These are phyloP conservation scores for Sporobolomyces roseus DNA, from an alignment of 768 basidiomycete genomes.

Conservation along the genomic window DNA sequence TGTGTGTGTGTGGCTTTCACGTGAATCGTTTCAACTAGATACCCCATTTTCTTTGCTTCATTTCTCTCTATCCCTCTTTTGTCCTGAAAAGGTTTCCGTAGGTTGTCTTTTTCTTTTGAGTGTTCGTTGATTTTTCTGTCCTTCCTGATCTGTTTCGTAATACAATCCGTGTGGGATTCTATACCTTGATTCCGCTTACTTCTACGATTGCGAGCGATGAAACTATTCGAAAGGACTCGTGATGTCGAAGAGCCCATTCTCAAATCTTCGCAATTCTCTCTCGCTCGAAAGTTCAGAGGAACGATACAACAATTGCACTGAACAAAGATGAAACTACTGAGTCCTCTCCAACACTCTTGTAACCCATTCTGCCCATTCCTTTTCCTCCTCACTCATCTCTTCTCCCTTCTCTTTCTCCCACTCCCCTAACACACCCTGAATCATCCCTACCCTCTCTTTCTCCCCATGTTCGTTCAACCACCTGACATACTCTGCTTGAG, in stretches of 20 bases:
- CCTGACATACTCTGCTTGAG: slow-evolving; percentile 89
- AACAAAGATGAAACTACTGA: not conserved
- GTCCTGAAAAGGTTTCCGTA: too few relatives aligned
- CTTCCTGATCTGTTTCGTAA: too few relatives aligned
- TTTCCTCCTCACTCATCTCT: not conserved
- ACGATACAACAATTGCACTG: too few relatives aligned
- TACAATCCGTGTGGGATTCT: too few relatives aligned
- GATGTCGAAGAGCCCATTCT: too few relatives aligned
- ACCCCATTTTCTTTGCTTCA: not conserved
- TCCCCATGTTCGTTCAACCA: slow-evolving; percentile 90
- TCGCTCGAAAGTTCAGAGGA: not conserved
- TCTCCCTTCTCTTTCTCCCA: slow-evolving; percentile 53
- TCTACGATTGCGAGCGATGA: too few relatives aligned
- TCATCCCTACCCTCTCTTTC: slow-evolving; percentile 70
- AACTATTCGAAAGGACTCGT: too few relatives aligned
- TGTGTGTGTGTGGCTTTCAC: not conserved
- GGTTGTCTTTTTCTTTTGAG: not conserved
- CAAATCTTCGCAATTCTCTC: too few relatives aligned
- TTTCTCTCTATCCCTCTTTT: not conserved
- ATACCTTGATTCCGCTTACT: too few relatives aligned
- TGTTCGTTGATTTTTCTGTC: too few relatives aligned
- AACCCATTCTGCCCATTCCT: not conserved
- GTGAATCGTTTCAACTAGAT: not conserved
- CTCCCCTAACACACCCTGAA: slow-evolving; percentile 71
- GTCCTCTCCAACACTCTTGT: not conserved